A percentile compares a stretch with the other conserved stretches of the same genome.
These are phyloP conservation scores for Myxozyma udenii DNA, from an alignment of 805 yeast species.

Conservation along the genomic window DNA sequence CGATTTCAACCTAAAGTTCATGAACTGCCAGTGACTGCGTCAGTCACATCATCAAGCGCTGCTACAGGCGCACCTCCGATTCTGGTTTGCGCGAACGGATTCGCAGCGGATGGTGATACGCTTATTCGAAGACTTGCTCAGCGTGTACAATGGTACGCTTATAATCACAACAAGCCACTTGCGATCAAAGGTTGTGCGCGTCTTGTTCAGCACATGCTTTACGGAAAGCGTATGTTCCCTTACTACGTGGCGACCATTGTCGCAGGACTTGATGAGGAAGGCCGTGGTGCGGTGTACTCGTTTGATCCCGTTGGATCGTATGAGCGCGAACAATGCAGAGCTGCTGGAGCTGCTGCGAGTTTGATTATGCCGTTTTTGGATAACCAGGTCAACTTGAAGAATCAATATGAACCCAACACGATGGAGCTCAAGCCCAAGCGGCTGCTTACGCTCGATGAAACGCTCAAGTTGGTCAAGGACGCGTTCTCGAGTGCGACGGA, in stretches of 20 bases:
- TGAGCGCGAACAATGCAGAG: conserved; percentile 95
- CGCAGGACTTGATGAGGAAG: conserved; percentile 89
- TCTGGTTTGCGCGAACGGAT: conserved; percentile 89
- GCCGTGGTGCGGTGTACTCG: conserved; percentile 91
- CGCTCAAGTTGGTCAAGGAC: conserved; percentile 80
- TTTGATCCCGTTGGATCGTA: conserved; percentile 98
- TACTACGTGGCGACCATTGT: conserved; percentile 92
- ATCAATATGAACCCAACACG: conserved; percentile 80
- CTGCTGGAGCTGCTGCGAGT: conserved; percentile 96
- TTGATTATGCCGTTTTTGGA: conserved; percentile 96
- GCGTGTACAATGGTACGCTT: conserved; percentile 79
- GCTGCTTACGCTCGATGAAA: conserved; percentile 76
- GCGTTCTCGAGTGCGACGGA: conserved; percentile 96
- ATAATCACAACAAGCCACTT: conserved; percentile 69
- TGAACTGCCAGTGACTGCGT: conserved; percentile 55
- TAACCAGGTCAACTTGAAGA: conserved; percentile 93
- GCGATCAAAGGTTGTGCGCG: conserved; percentile 77
- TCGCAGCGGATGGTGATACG: conserved; percentile 91
- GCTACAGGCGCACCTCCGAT: conserved; percentile 53
- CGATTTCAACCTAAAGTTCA: conserved; percentile 89
- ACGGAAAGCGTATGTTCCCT: conserved; percentile 93
- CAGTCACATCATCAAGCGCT: background rate
- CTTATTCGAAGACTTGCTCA: conserved; percentile 69
- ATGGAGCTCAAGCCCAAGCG: conserved; percentile 59
- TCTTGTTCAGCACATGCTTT: conserved; percentile 80